phyloP scores from a whole-genome alignment of 768 basidiomycete genomes.

The Serendipita indica region DNA sequence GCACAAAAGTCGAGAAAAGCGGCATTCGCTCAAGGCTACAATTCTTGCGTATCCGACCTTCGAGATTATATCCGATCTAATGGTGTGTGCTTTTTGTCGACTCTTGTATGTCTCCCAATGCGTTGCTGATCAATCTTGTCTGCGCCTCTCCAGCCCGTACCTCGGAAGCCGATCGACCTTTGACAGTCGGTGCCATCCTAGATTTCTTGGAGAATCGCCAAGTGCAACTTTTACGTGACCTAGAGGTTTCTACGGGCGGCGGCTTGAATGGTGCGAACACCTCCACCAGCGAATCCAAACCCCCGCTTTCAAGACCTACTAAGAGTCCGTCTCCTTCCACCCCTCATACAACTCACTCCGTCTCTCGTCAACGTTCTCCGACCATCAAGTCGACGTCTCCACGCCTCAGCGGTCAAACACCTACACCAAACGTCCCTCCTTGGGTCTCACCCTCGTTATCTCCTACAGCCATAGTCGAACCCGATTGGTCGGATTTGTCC shows the following conservation, averaged over 20 bases:
- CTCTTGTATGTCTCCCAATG: neutral
- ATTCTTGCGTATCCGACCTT: constrained; percentile 3
- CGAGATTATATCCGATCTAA: constrained; percentile 7
- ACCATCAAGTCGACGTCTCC: neutral
- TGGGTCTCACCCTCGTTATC: neutral
- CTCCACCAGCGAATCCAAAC: neutral
- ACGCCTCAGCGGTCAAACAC: neutral
- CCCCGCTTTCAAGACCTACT: neutral
- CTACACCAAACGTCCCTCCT: neutral
- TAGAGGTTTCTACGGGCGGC: neutral
- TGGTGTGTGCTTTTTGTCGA: neutral
- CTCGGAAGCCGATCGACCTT: constrained; percentile 4
- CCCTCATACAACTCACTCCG: neutral
- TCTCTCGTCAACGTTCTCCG: neutral
- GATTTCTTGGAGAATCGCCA: constrained; percentile 4
- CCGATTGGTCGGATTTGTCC: neutral
- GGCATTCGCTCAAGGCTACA: constrained; percentile 4
- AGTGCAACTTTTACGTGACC: neutral
- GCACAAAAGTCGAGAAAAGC: neutral
- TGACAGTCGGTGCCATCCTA: constrained; percentile 3
- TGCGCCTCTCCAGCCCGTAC: neutral
- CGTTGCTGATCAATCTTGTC: neutral
- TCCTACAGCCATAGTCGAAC: neutral
- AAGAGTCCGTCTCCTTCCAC: neutral
- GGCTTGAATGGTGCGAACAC: neutral